These are phyloP conservation scores for Pseudogymnoascus sp. DNA, from an alignment of 2,329 filamentous ascomycete genomes.

Conservation along the genomic window DNA sequence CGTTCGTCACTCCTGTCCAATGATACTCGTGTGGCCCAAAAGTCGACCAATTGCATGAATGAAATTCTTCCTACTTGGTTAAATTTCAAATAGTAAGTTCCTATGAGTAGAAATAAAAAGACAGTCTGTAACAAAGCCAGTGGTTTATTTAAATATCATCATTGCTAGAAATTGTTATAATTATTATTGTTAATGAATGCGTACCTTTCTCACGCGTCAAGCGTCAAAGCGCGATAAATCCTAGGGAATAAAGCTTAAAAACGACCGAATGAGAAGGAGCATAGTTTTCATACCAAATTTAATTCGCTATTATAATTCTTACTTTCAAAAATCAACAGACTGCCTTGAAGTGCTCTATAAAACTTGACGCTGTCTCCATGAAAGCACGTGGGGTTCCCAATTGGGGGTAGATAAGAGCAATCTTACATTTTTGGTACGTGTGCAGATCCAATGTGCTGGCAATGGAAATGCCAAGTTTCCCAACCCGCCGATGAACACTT, in stretches of 20 bases:
- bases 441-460: not conserved
- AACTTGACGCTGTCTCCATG: not conserved
- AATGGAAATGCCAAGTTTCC: not conserved
- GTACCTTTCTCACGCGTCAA: not conserved
- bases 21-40: too few relatives aligned
- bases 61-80: too few relatives aligned
- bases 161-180: too few relatives aligned
- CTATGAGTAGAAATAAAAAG: too few relatives aligned
- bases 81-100: too few relatives aligned
- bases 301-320: not conserved
- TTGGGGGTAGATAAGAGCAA: not conserved
- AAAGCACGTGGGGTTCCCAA: not conserved
- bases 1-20: too few relatives aligned
- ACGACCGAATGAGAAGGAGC: not conserved
- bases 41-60: too few relatives aligned
- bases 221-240: not conserved
- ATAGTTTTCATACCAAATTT: not conserved
- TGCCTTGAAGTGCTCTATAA: not conserved
- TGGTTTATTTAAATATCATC: too few relatives aligned
- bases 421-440: not conserved
- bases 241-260: not conserved
- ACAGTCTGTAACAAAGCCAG: too few relatives aligned
- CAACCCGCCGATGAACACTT: not conserved
- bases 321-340: not conserved
- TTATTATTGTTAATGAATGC: too few relatives aligned